These are phyloP conservation scores for Neurospora sp. DNA, from an alignment of 495 filamentous ascomycete species.

Conservation along the genomic window DNA sequence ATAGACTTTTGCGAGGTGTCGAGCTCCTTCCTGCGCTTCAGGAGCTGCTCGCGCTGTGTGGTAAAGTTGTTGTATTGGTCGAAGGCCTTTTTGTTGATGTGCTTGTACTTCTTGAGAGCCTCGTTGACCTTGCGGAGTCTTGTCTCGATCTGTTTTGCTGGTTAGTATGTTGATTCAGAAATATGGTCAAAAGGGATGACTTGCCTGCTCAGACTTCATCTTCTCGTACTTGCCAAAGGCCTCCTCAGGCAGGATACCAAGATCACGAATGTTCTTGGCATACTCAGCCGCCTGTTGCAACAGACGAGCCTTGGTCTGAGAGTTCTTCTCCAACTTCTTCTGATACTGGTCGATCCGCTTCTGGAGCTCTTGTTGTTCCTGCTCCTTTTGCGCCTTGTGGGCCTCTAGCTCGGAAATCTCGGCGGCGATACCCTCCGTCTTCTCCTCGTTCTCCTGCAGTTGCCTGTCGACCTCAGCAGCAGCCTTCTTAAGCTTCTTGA, in stretches of 20 bases:
- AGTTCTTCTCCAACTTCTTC: slow-evolving; percentile 84
- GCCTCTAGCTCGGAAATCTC: slow-evolving; percentile 52
- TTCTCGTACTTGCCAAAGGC: slow-evolving; percentile 86
- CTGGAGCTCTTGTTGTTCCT: slow-evolving; percentile 62
- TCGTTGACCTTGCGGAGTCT: slow-evolving; percentile 90
- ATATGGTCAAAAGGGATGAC: slow-evolving; percentile 4
- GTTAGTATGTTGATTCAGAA: slow-evolving; percentile 10
- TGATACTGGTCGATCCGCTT: slow-evolving; percentile 77
- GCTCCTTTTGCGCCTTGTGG: slow-evolving; percentile 54
- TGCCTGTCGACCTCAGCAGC: slow-evolving; percentile 53
- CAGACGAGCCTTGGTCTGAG: slow-evolving; percentile 73
- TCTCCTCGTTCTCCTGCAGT: slow-evolving; percentile 59
- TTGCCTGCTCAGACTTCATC: slow-evolving; percentile 61
- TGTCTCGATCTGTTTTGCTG: slow-evolving; percentile 51
- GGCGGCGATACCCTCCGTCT: slow-evolving; percentile 54
- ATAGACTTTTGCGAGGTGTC: slow-evolving; percentile 76
- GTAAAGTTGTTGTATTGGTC: slow-evolving; percentile 98
- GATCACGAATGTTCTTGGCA: slow-evolving; percentile 76
- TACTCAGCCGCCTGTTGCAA: slow-evolving; percentile 68
- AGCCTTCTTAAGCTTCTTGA: slow-evolving; percentile 60
- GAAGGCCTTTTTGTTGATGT: slow-evolving; percentile 99
- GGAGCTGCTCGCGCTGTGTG: slow-evolving; percentile 73
- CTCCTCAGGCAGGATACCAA: slow-evolving; percentile 89
- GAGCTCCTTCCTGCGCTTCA: slow-evolving; percentile 72
- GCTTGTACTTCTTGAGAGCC: slow-evolving; percentile 85